Base-by-base conservation (phyloP, 2,329 filamentous ascomycete species). In the Lasiodiplodia sp. region DNA sequence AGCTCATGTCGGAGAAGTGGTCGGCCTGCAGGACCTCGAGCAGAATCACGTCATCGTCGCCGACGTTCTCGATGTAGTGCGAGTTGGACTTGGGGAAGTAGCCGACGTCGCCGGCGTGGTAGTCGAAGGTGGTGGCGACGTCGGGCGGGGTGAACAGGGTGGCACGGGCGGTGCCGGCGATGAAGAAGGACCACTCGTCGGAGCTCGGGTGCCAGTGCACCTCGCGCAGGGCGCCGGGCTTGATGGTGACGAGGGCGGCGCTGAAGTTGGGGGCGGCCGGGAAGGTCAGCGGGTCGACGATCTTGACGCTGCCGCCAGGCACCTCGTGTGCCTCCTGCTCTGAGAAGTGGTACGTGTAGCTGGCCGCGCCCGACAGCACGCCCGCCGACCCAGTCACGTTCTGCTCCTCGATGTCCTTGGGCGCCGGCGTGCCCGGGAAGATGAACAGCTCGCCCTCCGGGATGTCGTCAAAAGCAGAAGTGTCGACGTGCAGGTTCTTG, bases 281-380 rank as follows among this genome's bases (percentile, higher is more conserved):
- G 57, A 71, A 71, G 11, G 68, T 70, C 21, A 68, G 44, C 40
- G 70, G 69, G 57, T 71, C 70, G 37, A 71, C 44, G 23, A 71
- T 71, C 62, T 71, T 71, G 70, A 71, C 68, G 53, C 67, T 71
- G 34, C 69, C 70, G 51, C 70, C 70, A 4, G 69, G 60, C 10
- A 71, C 69, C 69, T 67, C 37, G 69, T 77, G 69, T 75, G 75
- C 56, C 34, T 69, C 57, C 67, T 76, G 74, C 72, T 82, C 79
- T 3, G 84, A 86, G 79, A 82, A 83, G 73, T 86, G 85, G 75
- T 84, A 86, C 0, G 83, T 82, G 75, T 85, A 86, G 3, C 80
- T 81, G 8, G 73, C 69, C 14, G 77, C 73, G 2, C 79, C 76
- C 0, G 77, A 77, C 10, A 85, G 72, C 7, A 80, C 71, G 18